A percentile compares a stretch with the other conserved stretches of the same genome.
These are phyloP conservation scores for Lanzia echinophila DNA, from an alignment of 2,329 filamentous ascomycete genomes.

Conservation along the genomic window DNA sequence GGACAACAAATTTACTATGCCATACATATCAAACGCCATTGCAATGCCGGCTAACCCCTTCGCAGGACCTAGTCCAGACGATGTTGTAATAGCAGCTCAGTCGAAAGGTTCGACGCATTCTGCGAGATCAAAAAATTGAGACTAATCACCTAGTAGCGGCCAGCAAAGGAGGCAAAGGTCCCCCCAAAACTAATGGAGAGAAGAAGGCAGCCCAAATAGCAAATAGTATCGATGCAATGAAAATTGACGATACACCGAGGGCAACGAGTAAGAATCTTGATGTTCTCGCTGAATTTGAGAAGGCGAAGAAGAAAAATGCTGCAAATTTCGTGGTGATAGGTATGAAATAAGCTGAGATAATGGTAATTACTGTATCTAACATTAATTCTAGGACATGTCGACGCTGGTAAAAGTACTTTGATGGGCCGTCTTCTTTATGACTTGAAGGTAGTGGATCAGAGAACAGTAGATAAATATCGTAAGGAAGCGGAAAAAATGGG, in stretches of 20 bases:
- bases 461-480: conserved; percentile 80
- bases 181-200: conserved; percentile 34
- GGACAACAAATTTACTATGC: conserved; percentile 32
- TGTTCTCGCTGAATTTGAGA: conserved; percentile 74
- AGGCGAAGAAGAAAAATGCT: conserved; percentile 66
- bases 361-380: conserved; percentile 17
- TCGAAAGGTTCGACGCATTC: conserved; percentile 66
- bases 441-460: conserved; percentile 77
- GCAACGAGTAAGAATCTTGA: conserved; percentile 74
- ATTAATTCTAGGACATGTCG: conserved; percentile 68
- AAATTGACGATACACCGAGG: conserved; percentile 46
- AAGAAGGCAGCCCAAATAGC: conserved; percentile 39
- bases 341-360: conserved; percentile 37
- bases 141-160: conserved; percentile 38
- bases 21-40: conserved; percentile 31
- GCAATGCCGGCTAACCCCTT: conserved; percentile 56
- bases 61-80: conserved; percentile 82
- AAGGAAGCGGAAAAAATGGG: conserved; percentile 87
- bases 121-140: conserved; percentile 23
- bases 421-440: conserved; percentile 94
- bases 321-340: conserved; percentile 91
- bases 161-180: conserved; percentile 33
- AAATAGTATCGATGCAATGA: conserved; percentile 39
- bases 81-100: conserved; percentile 80
- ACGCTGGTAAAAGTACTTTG: conserved; percentile 94